Percentiles rank a stretch among this genome's conserved stretches.
Evolutionary conservation across 2,329 filamentous ascomycete genomes (phyloP).

Genomic region (Botrytis deweyae): DNA sequence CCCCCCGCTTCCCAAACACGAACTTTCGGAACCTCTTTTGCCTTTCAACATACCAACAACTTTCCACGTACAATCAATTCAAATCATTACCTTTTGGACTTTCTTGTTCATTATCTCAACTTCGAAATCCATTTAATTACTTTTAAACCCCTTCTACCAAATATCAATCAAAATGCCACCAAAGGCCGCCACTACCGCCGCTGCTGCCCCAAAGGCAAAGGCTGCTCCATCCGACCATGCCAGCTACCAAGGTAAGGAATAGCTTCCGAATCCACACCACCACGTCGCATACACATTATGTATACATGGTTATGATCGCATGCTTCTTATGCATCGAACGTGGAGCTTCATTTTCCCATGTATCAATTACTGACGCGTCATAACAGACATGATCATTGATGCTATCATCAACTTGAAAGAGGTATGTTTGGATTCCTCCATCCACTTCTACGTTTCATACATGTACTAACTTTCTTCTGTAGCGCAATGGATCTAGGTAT

Average conservation of each 20-base stretch:
- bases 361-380: conserved; percentile 30
- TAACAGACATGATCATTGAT: conserved; percentile 39
- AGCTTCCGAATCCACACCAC: conserved; percentile 41
- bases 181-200: conserved; percentile 56
- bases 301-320: conserved; percentile 49
- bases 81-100: neutral
- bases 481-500: conserved; percentile 41
- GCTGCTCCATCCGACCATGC: conserved; percentile 55
- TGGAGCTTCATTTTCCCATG: conserved; percentile 34
- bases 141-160: conserved; percentile 20
- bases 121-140: conserved; percentile 6
- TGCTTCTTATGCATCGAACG: conserved; percentile 51
- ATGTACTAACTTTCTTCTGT: conserved; percentile 25
- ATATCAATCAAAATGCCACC: conserved; percentile 55
- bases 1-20: conserved; percentile 12
- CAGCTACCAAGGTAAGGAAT: conserved; percentile 65
- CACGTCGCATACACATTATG: conserved; percentile 47
- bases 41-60: neutral
- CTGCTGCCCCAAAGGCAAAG: conserved; percentile 55
- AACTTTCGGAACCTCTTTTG: conserved; percentile 16
- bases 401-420: conserved; percentile 40
- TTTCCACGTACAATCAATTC: neutral
- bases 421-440: conserved; percentile 29
- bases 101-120: neutral
- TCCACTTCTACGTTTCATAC: neutral